A percentile compares a stretch with the other conserved stretches of the same genome.
Conservation (phyloP, 495 filamentous ascomycete genomes). For the Sporormia fimetaria region DNA sequence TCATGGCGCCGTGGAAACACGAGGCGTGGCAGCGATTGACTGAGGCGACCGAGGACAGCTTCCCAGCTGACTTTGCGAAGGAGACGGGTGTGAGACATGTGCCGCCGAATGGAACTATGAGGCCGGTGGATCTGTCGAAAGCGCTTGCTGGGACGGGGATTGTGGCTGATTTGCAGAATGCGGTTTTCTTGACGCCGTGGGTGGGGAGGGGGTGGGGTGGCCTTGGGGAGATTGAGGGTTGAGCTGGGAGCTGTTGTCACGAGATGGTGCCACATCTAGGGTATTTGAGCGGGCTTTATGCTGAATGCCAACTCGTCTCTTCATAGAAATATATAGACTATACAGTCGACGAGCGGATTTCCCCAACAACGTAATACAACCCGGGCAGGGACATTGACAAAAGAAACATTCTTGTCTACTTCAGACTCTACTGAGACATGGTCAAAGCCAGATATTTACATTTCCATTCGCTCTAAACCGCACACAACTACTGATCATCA, state of each 20-base stretch:
- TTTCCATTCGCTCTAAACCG: no score
- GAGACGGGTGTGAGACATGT: slow-evolving; percentile 60
- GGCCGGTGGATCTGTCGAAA: slow-evolving; percentile 54
- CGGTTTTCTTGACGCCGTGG: slow-evolving; percentile 78
- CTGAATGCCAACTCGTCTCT: no score
- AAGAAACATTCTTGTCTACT: no score
- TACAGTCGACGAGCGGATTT: no score
- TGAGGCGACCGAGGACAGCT: slow-evolving; percentile 37
- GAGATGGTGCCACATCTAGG: no score
- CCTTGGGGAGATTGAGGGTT: slow-evolving; percentile 24
- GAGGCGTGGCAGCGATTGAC: slow-evolving; percentile 68
- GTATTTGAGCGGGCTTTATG: no score
- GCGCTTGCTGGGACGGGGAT: slow-evolving; percentile 68
- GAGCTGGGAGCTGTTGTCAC: no score
- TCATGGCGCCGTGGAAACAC: slow-evolving; percentile 63
- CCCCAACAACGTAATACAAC: no score
- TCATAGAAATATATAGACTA: no score
- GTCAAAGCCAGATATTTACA: no score
- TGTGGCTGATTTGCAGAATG: slow-evolving; percentile 60
- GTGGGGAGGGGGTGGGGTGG: slow-evolving; percentile 50
- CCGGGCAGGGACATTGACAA: no score
- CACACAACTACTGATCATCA: slow-evolving; percentile 79
- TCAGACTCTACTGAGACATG: no score
- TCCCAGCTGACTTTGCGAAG: slow-evolving; percentile 69
- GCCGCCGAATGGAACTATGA: slow-evolving; percentile 57